Evolutionary conservation across 192 early-diverging fungal genomes (phyloP).

Genomic region (Linderina pennispora): DNA sequence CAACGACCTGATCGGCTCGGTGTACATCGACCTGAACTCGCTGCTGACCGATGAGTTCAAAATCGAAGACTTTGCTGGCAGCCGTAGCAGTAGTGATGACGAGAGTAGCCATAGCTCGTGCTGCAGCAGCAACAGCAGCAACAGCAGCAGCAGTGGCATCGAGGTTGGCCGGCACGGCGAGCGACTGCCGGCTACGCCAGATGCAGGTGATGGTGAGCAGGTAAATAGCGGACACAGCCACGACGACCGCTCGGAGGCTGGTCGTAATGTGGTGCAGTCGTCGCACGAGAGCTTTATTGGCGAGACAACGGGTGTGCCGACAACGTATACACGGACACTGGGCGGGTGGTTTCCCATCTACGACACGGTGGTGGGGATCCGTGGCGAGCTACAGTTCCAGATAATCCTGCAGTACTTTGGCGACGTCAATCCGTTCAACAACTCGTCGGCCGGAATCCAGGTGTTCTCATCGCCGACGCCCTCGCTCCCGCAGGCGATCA

Average conservation of each 20-base stretch:
- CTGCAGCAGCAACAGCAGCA: neutral
- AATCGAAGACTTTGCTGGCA: conserved; percentile 2
- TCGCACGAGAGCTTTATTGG: conserved; percentile 12
- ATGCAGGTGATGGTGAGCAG: no score
- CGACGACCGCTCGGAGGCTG: neutral
- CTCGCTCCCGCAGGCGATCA: conserved; percentile 40
- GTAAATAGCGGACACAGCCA: no score
- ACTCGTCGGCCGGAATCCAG: conserved; percentile 57
- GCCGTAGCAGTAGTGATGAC: no score
- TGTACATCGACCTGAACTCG: conserved; percentile 73
- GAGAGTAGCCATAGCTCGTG: no score
- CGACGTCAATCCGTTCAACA: conserved; percentile 76
- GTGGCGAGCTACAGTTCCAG: conserved; percentile 68
- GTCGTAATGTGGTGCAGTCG: no score
- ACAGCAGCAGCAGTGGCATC: neutral
- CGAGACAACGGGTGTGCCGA: conserved; percentile 10
- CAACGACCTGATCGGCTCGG: conserved; percentile 71
- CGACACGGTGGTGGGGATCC: conserved; percentile 64
- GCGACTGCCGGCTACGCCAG: no score
- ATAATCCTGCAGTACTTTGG: conserved; percentile 76
- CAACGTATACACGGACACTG: conserved; percentile 14
- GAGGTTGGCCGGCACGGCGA: no score
- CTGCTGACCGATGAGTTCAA: conserved; percentile 61
- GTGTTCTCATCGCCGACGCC: conserved; percentile 56
- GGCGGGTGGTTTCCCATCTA: conserved; percentile 78